phyloP scores from a whole-genome alignment of 1,139 yeast species.

The Hemisphaericaspora xylofermentans region DNA sequence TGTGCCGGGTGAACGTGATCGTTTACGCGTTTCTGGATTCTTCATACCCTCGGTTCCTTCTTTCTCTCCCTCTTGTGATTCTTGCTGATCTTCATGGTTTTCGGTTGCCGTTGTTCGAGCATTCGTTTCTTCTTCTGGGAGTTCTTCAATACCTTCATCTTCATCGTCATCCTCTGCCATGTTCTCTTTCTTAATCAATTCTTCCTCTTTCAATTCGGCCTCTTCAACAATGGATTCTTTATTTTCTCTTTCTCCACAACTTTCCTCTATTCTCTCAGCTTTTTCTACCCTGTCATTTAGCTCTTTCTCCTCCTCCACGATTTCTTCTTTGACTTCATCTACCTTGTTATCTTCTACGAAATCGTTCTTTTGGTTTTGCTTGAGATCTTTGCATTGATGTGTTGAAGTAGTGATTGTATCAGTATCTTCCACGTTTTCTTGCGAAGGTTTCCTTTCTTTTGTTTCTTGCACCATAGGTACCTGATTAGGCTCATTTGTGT shows the following conservation, averaged over 20 bases:
- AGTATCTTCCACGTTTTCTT: not conserved
- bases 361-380: not conserved
- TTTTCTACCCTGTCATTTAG: slow-evolving; percentile 4
- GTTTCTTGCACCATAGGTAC: too few relatives aligned
- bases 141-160: slow-evolving; percentile 9
- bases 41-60: too few relatives aligned
- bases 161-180: slow-evolving; percentile 8
- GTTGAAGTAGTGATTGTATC: too few relatives aligned
- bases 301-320: slow-evolving; percentile 4
- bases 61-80: too few relatives aligned
- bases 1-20: slow-evolving; percentile 28
- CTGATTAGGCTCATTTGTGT: too few relatives aligned
- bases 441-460: too few relatives aligned
- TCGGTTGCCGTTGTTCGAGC: not conserved
- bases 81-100: slow-evolving; percentile 5
- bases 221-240: slow-evolving; percentile 3
- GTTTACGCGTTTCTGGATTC: slow-evolving; percentile 10
- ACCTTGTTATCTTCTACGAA: slow-evolving; percentile 3
- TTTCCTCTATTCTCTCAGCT: slow-evolving; percentile 6
- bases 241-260: slow-evolving; percentile 11
- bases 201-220: slow-evolving; percentile 8
- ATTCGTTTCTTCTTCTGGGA: slow-evolving; percentile 6
- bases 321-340: slow-evolving; percentile 9
- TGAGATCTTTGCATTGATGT: too few relatives aligned
- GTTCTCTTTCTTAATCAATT: slow-evolving; percentile 2